These are phyloP conservation scores for Cladobotryum mycophilum DNA, from an alignment of 2,329 filamentous ascomycete genomes.

Conservation along the genomic window DNA sequence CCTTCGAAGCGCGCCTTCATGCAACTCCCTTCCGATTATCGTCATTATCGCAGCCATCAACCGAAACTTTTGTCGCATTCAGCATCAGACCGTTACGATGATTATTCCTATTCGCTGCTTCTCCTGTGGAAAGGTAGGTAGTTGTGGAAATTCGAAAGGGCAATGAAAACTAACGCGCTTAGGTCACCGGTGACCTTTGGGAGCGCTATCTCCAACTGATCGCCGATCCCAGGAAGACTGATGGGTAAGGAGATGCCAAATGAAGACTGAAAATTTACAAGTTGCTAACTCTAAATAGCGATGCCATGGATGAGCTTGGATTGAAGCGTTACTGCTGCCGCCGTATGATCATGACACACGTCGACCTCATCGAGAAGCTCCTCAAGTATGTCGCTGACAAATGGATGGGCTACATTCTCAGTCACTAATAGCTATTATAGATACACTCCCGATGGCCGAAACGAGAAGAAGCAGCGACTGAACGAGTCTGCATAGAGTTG, in stretches of 20 bases:
- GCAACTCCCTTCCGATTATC: constrained; percentile 15
- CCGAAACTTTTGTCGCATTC: not conserved
- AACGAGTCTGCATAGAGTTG: constrained; percentile 28
- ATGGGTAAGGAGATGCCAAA: constrained; percentile 51
- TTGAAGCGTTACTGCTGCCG: constrained; percentile 97
- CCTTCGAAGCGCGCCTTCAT: not conserved
- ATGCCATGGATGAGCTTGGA: constrained; percentile 92
- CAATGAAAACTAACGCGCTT: constrained; percentile 23
- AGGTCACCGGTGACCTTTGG: constrained; percentile 98
- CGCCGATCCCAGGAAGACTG: constrained; percentile 61
- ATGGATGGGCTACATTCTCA: not conserved
- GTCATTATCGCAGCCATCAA: constrained; percentile 9
- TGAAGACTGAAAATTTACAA: not conserved
- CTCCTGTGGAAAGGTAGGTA: constrained; percentile 89
- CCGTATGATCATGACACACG: constrained; percentile 99
- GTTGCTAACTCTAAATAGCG: constrained; percentile 46
- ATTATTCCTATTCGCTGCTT: constrained; percentile 99
- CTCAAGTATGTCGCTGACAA: constrained; percentile 60
- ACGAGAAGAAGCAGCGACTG: constrained; percentile 50
- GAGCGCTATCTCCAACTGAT: constrained; percentile 89
- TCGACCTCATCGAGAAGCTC: constrained; percentile 97
- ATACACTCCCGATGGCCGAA: constrained; percentile 57
- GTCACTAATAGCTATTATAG: constrained; percentile 26
- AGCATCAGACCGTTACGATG: constrained; percentile 53
- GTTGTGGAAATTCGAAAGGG: not conserved